Conservation (phyloP, 2,329 filamentous ascomycete species). For the Penicillium brasilianum region DNA sequence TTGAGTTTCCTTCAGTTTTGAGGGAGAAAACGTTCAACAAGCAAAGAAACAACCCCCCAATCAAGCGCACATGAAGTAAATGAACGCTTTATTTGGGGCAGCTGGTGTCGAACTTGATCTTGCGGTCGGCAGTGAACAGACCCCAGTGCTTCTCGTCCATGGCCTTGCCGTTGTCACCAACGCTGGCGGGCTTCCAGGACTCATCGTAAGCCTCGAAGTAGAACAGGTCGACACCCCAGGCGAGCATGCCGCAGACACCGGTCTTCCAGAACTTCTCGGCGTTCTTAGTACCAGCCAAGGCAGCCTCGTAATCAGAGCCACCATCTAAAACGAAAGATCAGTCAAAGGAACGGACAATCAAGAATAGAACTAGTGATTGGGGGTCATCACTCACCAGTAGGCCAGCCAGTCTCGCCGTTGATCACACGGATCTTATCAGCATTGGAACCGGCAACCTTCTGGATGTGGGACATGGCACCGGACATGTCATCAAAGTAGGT, state of each 20-base stretch:
- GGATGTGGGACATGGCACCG: conserved; percentile 67
- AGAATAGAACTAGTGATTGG: no score
- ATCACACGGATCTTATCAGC: conserved; percentile 65
- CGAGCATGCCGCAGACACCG: conserved; percentile 67
- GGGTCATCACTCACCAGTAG: conserved; percentile 52
- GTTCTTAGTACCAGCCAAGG: conserved; percentile 64
- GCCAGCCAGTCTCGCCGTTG: conserved; percentile 73
- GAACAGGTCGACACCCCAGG: conserved; percentile 71
- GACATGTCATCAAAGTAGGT: conserved; percentile 71
- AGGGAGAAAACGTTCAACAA: neutral
- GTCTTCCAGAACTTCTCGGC: conserved; percentile 65
- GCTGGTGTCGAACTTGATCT: conserved; percentile 60
- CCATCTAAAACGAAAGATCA: conserved; percentile 39
- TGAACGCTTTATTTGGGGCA: conserved; percentile 44
- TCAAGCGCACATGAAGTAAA: conserved; percentile 10
- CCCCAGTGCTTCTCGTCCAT: conserved; percentile 73
- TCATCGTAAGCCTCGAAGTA: conserved; percentile 78
- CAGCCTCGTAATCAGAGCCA: conserved; percentile 65
- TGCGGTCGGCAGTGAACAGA: conserved; percentile 65
- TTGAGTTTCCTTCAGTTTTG: neutral
- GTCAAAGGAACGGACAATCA: neutral
- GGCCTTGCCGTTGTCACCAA: conserved; percentile 66
- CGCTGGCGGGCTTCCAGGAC: conserved; percentile 69
- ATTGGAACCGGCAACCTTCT: conserved; percentile 60
- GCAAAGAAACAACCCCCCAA: neutral